These are phyloP conservation scores for Prunus campanulata DNA, from an alignment of 306 rosid genomes.

Conservation along the genomic window DNA sequence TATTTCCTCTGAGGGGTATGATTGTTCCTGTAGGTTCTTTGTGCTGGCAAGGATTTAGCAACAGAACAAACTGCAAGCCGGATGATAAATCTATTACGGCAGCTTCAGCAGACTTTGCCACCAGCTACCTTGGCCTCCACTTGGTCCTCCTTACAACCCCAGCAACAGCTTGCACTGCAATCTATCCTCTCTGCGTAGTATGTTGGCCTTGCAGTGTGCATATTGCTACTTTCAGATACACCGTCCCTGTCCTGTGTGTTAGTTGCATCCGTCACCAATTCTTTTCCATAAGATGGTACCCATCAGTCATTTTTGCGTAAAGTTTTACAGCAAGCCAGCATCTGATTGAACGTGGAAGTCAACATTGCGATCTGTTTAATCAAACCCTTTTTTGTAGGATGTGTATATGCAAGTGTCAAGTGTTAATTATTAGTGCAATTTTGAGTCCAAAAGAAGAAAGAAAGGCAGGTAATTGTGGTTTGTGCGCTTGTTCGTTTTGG, in stretches of 20 bases:
- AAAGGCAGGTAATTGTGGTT: slow-evolving; percentile 38
- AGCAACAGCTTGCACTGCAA: slow-evolving; percentile 90
- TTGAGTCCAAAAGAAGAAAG: slow-evolving; percentile 33
- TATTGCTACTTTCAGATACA: slow-evolving; percentile 29
- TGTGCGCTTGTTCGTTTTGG: slow-evolving; percentile 27
- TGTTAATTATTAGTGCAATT: slow-evolving; percentile 44
- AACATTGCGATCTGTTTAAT: slow-evolving; percentile 41
- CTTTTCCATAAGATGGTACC: slow-evolving; percentile 73
- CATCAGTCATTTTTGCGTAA: slow-evolving; percentile 60
- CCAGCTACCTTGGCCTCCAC: slow-evolving; percentile 88
- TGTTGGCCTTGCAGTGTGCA: slow-evolving; percentile 32
- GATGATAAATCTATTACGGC: slow-evolving; percentile 77
- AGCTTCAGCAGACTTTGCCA: slow-evolving; percentile 93
- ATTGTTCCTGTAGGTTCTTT: slow-evolving; percentile 57
- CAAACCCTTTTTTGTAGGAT: slow-evolving; percentile 38
- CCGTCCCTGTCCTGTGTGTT: slow-evolving; percentile 42
- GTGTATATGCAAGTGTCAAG: slow-evolving; percentile 58
- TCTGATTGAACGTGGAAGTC: slow-evolving; percentile 49
- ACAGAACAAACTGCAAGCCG: slow-evolving; percentile 85
- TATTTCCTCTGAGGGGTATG: slow-evolving; percentile 12
- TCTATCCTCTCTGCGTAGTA: slow-evolving; percentile 78
- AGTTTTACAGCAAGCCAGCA: slow-evolving; percentile 47
- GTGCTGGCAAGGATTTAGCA: slow-evolving; percentile 92
- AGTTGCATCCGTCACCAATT: slow-evolving; percentile 56
- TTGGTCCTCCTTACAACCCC: slow-evolving; percentile 97